Conservation (phyloP, 495 filamentous ascomycete species). For the Penicillium angulare region DNA sequence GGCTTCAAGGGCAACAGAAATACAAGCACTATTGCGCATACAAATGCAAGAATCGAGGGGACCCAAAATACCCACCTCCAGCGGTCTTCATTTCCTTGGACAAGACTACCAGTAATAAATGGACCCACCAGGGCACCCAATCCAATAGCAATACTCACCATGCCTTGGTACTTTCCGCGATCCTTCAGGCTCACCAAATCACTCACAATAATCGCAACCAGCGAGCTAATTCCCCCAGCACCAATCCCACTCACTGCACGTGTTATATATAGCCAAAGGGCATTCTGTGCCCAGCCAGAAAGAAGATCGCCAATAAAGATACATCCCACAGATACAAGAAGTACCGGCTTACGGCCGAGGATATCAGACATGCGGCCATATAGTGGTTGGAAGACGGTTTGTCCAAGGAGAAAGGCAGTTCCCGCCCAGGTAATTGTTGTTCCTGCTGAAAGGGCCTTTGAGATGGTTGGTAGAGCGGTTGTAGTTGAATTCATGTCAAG, state of each 20-base stretch:
- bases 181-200: slow-evolving; percentile 42
- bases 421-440: slow-evolving; percentile 68
- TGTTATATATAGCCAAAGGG: slow-evolving; percentile 48
- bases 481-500: slow-evolving; percentile 61
- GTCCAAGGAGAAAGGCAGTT: slow-evolving; percentile 66
- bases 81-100: neutral
- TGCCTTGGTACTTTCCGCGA: slow-evolving; percentile 40
- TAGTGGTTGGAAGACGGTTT: slow-evolving; percentile 59
- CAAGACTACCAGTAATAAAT: slow-evolving; percentile 29
- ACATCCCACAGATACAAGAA: slow-evolving; percentile 38
- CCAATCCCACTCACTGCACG: slow-evolving; percentile 50
- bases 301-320: slow-evolving; percentile 50
- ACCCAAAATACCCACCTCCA: slow-evolving; percentile 9
- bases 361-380: slow-evolving; percentile 57
- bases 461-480: slow-evolving; percentile 57
- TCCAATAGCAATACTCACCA: slow-evolving; percentile 35
- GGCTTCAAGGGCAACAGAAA: slow-evolving; percentile 3
- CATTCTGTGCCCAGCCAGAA: slow-evolving; percentile 44
- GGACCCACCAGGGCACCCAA: slow-evolving; percentile 38
- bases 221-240: slow-evolving; percentile 41
- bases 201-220: slow-evolving; percentile 47
- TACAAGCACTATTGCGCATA: slow-evolving; percentile 3
- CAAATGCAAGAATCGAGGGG: slow-evolving; percentile 24
- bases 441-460: slow-evolving; percentile 49
- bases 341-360: slow-evolving; percentile 50